These are phyloP conservation scores for Suhomyces choctaworum DNA, from an alignment of 1,139 yeast genomes.

Conservation along the genomic window DNA sequence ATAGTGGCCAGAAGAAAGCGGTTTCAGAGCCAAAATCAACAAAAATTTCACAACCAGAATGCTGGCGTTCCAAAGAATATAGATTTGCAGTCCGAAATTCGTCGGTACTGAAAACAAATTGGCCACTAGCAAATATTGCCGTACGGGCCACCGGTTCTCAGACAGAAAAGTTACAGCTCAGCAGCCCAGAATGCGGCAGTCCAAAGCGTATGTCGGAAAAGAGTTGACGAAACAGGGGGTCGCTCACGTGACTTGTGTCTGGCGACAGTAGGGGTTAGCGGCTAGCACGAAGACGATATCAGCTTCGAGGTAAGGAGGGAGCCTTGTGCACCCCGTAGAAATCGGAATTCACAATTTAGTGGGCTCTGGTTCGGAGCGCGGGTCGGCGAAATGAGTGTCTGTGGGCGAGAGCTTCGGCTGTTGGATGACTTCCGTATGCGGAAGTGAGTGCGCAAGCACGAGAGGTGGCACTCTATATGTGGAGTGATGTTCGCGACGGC, in stretches of 20 bases:
- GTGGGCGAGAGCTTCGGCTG: conserved; percentile 1
- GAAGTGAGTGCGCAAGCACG: not conserved
- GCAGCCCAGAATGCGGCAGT: not conserved
- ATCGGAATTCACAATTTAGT: conserved; percentile 3
- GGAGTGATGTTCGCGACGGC: not conserved
- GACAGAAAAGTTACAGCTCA: not conserved
- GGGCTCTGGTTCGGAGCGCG: conserved; percentile 7
- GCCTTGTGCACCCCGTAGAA: conserved; percentile 5
- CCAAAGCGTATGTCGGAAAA: no score
- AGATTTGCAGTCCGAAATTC: no score
- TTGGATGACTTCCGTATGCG: conserved; percentile 1
- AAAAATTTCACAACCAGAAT: conserved; percentile 1
- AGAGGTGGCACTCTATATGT: not conserved
- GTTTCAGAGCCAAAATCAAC: not conserved
- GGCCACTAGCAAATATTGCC: not conserved
- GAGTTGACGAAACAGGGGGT: no score
- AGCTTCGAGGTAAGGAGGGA: no score
- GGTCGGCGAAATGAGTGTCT: not conserved
- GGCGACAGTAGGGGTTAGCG: no score
- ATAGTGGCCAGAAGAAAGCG: not conserved
- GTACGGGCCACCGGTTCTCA: not conserved
- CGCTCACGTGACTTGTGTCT: no score
- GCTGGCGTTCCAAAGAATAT: conserved; percentile 1
- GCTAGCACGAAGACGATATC: no score
- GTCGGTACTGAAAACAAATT: not conserved